Conservation (phyloP, 73 alveolate species). For the Uronychia binucleata region DNA sequence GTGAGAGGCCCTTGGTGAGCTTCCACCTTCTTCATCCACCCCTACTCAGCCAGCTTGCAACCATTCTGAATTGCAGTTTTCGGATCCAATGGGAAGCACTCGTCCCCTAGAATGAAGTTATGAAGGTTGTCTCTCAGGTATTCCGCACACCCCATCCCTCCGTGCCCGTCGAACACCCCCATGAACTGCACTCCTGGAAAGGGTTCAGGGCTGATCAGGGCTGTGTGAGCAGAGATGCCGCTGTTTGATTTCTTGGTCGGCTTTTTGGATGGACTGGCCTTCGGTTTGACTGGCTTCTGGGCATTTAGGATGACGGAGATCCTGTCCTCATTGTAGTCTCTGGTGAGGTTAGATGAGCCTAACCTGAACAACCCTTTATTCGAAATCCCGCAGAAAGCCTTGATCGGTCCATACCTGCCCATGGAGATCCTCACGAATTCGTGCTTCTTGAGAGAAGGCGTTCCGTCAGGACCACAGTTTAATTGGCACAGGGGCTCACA, state of each 20-base stretch:
- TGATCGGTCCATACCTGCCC: neutral
- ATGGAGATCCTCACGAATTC: neutral
- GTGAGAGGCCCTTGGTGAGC: slow-evolving; percentile 20
- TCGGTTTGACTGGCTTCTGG: neutral
- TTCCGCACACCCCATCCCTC: slow-evolving; percentile 47
- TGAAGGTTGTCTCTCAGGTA: slow-evolving; percentile 87
- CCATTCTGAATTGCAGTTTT: slow-evolving; percentile 85
- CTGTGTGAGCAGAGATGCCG: neutral
- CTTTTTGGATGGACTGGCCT: neutral
- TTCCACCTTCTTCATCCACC: neutral
- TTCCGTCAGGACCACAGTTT: too few relatives aligned
- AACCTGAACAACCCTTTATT: neutral
- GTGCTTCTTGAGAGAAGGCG: neutral
- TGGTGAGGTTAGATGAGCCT: neutral
- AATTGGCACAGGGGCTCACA: too few relatives aligned
- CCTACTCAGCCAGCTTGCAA: slow-evolving; percentile 83
- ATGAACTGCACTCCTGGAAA: slow-evolving; percentile 14
- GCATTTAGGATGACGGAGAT: neutral
- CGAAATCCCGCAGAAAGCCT: neutral
- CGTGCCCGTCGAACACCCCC: slow-evolving; percentile 48
- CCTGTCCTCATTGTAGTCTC: neutral
- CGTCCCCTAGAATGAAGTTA: slow-evolving; percentile 61
- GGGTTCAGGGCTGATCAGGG: too few relatives aligned
- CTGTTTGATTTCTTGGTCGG: too few relatives aligned
- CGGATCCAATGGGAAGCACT: slow-evolving; percentile 71